Conservation (phyloP, 768 basidiomycete genomes). For the Grammothele lineata region DNA sequence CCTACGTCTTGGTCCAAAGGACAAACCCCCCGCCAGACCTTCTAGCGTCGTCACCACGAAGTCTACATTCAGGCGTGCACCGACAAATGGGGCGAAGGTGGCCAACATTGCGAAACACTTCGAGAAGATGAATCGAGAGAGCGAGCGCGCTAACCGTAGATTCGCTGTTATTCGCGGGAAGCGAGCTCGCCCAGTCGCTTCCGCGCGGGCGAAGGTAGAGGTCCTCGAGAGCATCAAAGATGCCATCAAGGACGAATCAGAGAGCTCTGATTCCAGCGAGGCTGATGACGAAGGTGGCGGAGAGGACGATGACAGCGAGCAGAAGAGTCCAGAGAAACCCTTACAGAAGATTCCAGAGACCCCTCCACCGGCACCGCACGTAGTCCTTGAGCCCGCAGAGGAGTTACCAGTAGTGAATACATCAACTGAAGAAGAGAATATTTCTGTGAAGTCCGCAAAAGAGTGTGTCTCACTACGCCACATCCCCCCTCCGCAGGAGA, state of each 20-base stretch:
- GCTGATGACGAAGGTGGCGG: constrained; percentile 69
- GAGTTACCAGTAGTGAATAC: too few species aligned
- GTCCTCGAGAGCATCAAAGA: constrained; percentile 88
- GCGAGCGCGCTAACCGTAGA: constrained; percentile 68
- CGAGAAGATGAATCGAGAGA: constrained; percentile 76
- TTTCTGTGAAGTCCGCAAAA: background rate
- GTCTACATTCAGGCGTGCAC: constrained; percentile 51
- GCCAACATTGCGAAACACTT: constrained; percentile 88
- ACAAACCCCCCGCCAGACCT: constrained; percentile 37
- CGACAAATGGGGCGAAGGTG: constrained; percentile 62
- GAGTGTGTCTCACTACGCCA: too few species aligned
- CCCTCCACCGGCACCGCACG: background rate
- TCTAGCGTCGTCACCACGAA: constrained; percentile 40
- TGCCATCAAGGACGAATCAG: constrained; percentile 81
- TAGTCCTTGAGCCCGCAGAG: background rate
- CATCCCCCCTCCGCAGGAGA: constrained; percentile 4
- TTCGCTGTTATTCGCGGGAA: constrained; percentile 86
- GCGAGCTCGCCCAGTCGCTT: constrained; percentile 86
- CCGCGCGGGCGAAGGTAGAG: constrained; percentile 83
- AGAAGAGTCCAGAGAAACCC: constrained; percentile 24
- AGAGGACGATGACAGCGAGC: constrained; percentile 38
- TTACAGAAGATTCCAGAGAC: background rate
- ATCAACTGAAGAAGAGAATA: too few species aligned
- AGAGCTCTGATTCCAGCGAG: constrained; percentile 61
- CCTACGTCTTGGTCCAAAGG: constrained; percentile 31